phyloP scores from a whole-genome alignment of 192 early-diverging fungal species.

The Backusella sp. region DNA sequence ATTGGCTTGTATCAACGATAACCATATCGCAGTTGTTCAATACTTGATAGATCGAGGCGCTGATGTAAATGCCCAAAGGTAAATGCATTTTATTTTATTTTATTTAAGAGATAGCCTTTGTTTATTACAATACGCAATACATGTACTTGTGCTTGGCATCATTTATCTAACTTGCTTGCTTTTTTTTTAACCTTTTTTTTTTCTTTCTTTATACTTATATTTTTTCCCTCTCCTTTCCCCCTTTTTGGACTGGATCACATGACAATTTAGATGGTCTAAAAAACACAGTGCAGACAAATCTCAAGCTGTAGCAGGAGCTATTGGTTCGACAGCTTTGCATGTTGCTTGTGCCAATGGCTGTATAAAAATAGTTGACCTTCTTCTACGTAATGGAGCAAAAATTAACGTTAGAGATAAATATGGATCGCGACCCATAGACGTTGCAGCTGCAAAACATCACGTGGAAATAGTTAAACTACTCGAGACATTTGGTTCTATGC shows the following conservation, averaged over 20 bases:
- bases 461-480: constrained; percentile 45
- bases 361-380: constrained; percentile 52
- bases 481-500: constrained; percentile 40
- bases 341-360: constrained; percentile 80
- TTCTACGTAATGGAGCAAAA: constrained; percentile 61
- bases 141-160: not conserved
- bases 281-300: constrained; percentile 40
- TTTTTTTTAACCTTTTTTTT: not conserved
- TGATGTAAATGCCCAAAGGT: constrained; percentile 62
- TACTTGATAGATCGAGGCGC: constrained; percentile 71
- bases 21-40: constrained; percentile 60
- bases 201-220: constrained; percentile 4
- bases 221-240: not conserved
- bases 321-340: constrained; percentile 78
- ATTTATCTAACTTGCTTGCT: not conserved
- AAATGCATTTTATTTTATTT: not conserved
- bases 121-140: not conserved
- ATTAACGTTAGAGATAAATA: constrained; percentile 63
- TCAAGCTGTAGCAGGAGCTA: constrained; percentile 49
- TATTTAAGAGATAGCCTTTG: not conserved
- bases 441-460: constrained; percentile 52
- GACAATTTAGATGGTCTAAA: constrained; percentile 34
- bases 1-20: constrained; percentile 63
- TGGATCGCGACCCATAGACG: constrained; percentile 46
- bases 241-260: not conserved